phyloP scores from a whole-genome alignment of 495 filamentous ascomycete species.

The Aspergillus campestris region DNA sequence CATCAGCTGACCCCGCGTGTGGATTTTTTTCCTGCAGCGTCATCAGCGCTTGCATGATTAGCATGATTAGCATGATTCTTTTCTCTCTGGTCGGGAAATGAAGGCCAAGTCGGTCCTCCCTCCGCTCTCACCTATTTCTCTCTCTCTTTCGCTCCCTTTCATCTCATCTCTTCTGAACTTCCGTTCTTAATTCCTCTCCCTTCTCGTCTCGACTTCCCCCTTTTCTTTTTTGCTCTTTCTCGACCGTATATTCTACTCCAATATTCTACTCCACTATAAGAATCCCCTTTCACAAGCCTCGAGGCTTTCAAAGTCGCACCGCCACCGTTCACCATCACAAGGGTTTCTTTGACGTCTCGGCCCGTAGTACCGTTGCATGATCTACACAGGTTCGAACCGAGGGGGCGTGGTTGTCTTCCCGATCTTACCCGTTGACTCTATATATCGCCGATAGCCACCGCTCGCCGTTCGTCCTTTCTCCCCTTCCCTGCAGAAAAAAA shows the following conservation, averaged over 20 bases:
- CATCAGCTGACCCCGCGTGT: slow-evolving; percentile 20
- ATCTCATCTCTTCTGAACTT: not conserved
- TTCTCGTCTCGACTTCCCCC: not conserved
- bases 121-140: no score
- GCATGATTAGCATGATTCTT: no score
- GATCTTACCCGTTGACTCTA: no score
- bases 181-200: not conserved
- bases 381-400: no score
- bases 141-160: not conserved
- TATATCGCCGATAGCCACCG: no score
- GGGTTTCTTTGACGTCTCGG: no score
- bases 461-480: not conserved
- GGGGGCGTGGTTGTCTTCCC: no score
- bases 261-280: not conserved
- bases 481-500: not conserved
- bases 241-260: not conserved
- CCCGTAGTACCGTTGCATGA: no score
- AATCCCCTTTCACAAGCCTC: no score
- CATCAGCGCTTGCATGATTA: not conserved
- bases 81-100: not conserved
- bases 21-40: slow-evolving; percentile 3
- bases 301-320: no score
- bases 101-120: no score
- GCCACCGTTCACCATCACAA: no score
- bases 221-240: not conserved